These are phyloP conservation scores for Penicillium roqueforti DNA, from an alignment of 495 filamentous ascomycete genomes.

Conservation along the genomic window DNA sequence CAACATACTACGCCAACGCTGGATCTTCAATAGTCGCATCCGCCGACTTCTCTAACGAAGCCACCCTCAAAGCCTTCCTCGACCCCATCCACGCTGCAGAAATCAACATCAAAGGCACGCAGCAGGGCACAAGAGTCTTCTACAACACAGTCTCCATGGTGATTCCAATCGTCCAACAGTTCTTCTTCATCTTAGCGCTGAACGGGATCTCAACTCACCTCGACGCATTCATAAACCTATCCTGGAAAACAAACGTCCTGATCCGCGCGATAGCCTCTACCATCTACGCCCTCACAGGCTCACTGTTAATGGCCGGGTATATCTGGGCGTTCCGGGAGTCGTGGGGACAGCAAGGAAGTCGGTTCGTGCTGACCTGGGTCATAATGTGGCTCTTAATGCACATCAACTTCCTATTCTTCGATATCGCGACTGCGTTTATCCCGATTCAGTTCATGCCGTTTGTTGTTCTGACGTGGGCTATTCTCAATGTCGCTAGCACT, in stretches of 20 bases:
- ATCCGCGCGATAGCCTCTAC: constrained; percentile 33
- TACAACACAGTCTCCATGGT: constrained; percentile 7
- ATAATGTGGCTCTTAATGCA: constrained; percentile 46
- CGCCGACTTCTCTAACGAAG: constrained; percentile 14
- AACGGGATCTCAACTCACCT: constrained; percentile 35
- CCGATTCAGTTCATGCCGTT: constrained; percentile 37
- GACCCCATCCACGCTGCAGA: constrained; percentile 33
- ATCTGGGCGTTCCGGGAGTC: constrained; percentile 44
- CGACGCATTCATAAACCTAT: constrained; percentile 32
- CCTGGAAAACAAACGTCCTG: constrained; percentile 33
- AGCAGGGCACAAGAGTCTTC: background rate
- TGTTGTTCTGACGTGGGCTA: constrained; percentile 42
- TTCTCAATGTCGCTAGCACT: constrained; percentile 41
- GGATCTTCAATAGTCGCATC: constrained; percentile 22
- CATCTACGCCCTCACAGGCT: constrained; percentile 38
- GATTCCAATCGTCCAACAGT: constrained; percentile 1
- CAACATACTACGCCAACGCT: constrained; percentile 27
- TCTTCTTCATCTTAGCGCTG: constrained; percentile 25
- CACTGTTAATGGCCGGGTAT: constrained; percentile 35
- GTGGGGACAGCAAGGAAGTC: constrained; percentile 39
- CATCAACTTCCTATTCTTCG: constrained; percentile 42
- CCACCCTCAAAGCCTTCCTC: constrained; percentile 29
- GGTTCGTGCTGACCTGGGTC: constrained; percentile 43
- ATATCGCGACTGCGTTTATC: constrained; percentile 37
- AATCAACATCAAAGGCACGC: constrained; percentile 32